Evolutionary conservation across 2,329 filamentous ascomycete species (phyloP).

Genomic region (Hymenoscyphus occultus): DNA sequence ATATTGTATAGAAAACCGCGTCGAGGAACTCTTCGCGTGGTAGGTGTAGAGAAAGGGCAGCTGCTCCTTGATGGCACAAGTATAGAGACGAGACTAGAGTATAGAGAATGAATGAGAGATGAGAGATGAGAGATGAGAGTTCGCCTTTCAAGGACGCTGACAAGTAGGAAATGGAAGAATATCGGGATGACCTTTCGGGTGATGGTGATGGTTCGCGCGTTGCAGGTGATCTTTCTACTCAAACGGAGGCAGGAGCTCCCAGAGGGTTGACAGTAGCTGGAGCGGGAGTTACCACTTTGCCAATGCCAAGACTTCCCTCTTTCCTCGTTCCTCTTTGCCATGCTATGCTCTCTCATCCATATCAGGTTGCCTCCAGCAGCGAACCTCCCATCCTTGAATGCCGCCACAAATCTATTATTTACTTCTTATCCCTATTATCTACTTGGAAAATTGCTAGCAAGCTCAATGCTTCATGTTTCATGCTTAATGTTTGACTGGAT

Average conservation of each 20-base stretch:
- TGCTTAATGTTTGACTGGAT: slow-evolving; percentile 8
- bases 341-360: neutral
- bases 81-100: no score
- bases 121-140: neutral
- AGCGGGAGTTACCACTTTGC: neutral
- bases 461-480: slow-evolving; percentile 4
- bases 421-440: slow-evolving; percentile 13
- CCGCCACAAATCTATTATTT: slow-evolving; percentile 7
- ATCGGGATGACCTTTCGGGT: no score
- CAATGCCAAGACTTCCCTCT: neutral
- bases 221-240: neutral
- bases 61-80: neutral
- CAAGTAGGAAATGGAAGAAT: neutral
- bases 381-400: neutral
- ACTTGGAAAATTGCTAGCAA: slow-evolving; percentile 6
- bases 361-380: neutral
- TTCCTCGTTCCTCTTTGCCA: neutral
- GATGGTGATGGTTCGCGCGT: neutral
- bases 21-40: neutral
- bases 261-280: neutral
- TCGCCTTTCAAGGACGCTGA: neutral
- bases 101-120: no score
- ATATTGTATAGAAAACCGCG: neutral
- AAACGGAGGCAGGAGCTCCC: neutral
- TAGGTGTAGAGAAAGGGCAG: neutral